These are phyloP conservation scores for Blastomyces parvus DNA, from an alignment of 2,329 filamentous ascomycete genomes.

Conservation along the genomic window DNA sequence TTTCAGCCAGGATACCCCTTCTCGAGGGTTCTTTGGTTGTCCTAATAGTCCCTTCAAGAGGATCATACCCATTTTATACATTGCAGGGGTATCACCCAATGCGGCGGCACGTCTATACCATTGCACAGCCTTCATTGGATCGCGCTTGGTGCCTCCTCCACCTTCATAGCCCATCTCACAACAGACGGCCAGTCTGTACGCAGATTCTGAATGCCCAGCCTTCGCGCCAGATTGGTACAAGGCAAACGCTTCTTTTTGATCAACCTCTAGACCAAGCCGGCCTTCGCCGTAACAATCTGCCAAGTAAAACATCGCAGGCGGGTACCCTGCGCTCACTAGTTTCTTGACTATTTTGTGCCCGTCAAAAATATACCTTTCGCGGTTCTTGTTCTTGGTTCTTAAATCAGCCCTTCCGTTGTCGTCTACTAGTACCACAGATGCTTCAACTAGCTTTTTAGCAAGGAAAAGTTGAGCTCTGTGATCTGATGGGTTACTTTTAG, in stretches of 20 bases:
- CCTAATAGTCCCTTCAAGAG: slow-evolving; percentile 87
- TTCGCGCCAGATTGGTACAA: slow-evolving; percentile 93
- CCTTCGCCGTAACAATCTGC: slow-evolving; percentile 85
- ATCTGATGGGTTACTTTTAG: slow-evolving; percentile 64
- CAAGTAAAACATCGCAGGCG: slow-evolving; percentile 86
- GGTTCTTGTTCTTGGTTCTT: slow-evolving; percentile 51
- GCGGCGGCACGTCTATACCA: slow-evolving; percentile 95
- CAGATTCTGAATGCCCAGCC: slow-evolving; percentile 70
- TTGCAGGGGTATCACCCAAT: slow-evolving; percentile 80
- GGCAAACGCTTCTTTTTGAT: slow-evolving; percentile 85
- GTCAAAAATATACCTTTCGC: slow-evolving; percentile 76
- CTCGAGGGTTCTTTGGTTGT: slow-evolving; percentile 68
- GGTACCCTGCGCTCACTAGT: slow-evolving; percentile 60
- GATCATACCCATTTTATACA: slow-evolving; percentile 99
- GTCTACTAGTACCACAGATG: slow-evolving; percentile 67
- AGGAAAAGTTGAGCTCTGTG: slow-evolving; percentile 60
- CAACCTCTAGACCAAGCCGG: slow-evolving; percentile 64
- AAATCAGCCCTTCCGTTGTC: slow-evolving; percentile 64
- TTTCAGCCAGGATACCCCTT: slow-evolving; percentile 88
- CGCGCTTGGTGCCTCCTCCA: slow-evolving; percentile 81
- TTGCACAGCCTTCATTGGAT: slow-evolving; percentile 88
- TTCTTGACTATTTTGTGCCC: slow-evolving; percentile 90
- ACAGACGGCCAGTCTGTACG: slow-evolving; percentile 91
- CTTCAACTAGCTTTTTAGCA: slow-evolving; percentile 78
- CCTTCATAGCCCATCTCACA: slow-evolving; percentile 94